Conservation (phyloP, 2,329 filamentous ascomycete genomes). For the Aspergillus flavus region DNA sequence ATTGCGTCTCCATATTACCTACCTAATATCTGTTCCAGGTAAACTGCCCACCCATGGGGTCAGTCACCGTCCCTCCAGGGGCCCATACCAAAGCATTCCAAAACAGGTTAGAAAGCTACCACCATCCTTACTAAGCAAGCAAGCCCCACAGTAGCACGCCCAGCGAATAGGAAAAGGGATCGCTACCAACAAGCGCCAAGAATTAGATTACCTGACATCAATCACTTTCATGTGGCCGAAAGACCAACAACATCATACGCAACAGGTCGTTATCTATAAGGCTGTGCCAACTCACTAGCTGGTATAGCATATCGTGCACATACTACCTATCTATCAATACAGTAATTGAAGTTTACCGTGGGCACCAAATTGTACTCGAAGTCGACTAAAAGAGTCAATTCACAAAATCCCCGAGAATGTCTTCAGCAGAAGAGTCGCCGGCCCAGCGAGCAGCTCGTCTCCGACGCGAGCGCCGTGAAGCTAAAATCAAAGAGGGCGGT, state of each 20-base stretch:
- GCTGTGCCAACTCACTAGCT: not conserved
- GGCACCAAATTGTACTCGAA: not conserved
- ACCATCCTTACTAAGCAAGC: not conserved
- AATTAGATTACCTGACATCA: not conserved
- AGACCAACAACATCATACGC: not conserved
- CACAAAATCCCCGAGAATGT: conserved; percentile 28
- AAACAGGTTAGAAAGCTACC: no score
- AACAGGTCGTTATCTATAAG: not conserved
- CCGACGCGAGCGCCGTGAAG: conserved; percentile 64
- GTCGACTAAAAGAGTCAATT: not conserved
- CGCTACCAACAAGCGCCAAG: not conserved
- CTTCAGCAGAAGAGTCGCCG: conserved; percentile 47
- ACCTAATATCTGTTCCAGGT: no score
- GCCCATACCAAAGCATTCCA: no score
- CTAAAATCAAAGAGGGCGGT: conserved; percentile 62
- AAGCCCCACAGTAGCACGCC: not conserved
- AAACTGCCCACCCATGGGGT: no score
- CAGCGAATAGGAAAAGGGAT: not conserved
- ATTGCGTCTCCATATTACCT: no score
- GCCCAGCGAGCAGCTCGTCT: conserved; percentile 58
- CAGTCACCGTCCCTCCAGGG: no score
- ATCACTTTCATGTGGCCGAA: not conserved
- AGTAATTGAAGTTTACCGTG: not conserved
- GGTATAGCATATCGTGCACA: not conserved
- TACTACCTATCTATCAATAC: not conserved